phyloP scores from a whole-genome alignment of 768 basidiomycete genomes.

The Lyophyllum decastes region DNA sequence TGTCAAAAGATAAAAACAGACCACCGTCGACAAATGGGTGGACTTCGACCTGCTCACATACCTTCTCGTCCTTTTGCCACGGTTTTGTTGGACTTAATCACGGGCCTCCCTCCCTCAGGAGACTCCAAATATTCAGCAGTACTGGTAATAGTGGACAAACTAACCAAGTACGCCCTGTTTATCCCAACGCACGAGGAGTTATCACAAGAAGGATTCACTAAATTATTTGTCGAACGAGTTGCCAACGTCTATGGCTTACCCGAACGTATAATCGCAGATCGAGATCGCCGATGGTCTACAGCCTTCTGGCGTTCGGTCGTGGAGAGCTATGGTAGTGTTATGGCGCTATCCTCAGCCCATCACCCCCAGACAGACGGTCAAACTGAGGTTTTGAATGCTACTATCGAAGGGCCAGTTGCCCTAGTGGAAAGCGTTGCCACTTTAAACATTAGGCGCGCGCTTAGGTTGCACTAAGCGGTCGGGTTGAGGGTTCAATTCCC shows the following conservation, averaged over 20 bases:
- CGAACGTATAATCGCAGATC: neutral
- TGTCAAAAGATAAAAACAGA: neutral
- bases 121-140: neutral
- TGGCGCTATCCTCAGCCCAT: neutral
- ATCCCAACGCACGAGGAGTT: neutral
- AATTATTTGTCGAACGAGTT: neutral
- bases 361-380: conserved; percentile 41
- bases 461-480: too few relatives aligned
- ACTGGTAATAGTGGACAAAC: neutral
- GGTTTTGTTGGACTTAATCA: neutral
- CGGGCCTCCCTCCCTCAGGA: neutral
- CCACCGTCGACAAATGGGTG: neutral
- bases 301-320: conserved; percentile 12
- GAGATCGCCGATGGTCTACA: neutral
- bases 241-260: neutral
- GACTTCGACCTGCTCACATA: neutral
- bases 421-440: too few relatives aligned
- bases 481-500: too few relatives aligned
- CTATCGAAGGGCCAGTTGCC: too few relatives aligned
- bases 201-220: neutral
- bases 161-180: neutral
- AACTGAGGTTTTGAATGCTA: conserved; percentile 9
- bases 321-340: neutral
- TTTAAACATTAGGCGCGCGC: too few relatives aligned
- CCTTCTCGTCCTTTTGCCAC: neutral